phyloP scores from a whole-genome alignment of 768 basidiomycete genomes.

The Psilocybe cubensis region DNA sequence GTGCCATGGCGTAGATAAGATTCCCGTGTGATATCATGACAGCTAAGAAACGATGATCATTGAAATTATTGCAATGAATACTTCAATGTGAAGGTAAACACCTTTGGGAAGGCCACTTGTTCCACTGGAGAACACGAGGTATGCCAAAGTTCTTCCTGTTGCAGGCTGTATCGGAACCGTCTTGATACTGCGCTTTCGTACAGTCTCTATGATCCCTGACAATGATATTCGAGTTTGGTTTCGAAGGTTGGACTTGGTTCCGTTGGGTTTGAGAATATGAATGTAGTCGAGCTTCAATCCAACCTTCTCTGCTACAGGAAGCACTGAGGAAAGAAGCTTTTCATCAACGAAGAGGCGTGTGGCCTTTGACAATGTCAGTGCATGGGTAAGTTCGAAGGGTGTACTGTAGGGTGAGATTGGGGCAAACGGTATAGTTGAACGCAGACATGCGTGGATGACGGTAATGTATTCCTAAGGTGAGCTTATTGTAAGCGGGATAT shows the following conservation, averaged over 20 bases:
- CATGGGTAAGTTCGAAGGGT: slow-evolving; percentile 39
- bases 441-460: slow-evolving; percentile 33
- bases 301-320: slow-evolving; percentile 37
- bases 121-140: slow-evolving; percentile 77
- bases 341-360: slow-evolving; percentile 38
- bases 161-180: slow-evolving; percentile 48
- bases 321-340: slow-evolving; percentile 28
- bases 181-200: slow-evolving; percentile 39
- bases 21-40: slow-evolving; percentile 78
- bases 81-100: slow-evolving; percentile 19
- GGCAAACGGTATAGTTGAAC: slow-evolving; percentile 32
- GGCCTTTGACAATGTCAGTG: slow-evolving; percentile 32
- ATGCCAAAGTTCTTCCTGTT: slow-evolving; percentile 60
- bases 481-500: neutral
- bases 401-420: slow-evolving; percentile 40
- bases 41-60: slow-evolving; percentile 36
- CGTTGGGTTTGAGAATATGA: slow-evolving; percentile 49
- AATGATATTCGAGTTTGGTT: slow-evolving; percentile 47
- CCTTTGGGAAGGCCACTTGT: slow-evolving; percentile 81
- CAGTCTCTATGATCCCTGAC: slow-evolving; percentile 43
- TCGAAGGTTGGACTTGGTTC: slow-evolving; percentile 10
- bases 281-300: slow-evolving; percentile 47
- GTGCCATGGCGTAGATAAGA: slow-evolving; percentile 46
- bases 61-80: neutral
- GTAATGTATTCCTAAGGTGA: slow-evolving; percentile 38